phyloP scores from a whole-genome alignment of 176 grass and related monocot genomes.

The Dactylis glomerata region DNA sequence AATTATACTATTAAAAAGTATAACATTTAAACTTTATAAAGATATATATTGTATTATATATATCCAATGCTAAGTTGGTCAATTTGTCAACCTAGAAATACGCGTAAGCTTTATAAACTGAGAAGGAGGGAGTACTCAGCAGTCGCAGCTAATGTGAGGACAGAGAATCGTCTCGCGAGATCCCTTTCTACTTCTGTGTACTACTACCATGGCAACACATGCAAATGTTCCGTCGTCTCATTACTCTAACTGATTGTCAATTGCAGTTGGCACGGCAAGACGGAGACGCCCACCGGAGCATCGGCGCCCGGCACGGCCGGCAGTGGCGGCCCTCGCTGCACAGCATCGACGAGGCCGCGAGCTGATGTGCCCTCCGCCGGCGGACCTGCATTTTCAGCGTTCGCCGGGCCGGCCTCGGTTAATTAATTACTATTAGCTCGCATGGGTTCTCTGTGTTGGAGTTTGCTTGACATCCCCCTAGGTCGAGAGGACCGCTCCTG shows the following conservation, averaged over 20 bases:
- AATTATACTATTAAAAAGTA: too few relatives aligned
- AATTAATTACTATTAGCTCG: constrained; percentile 10
- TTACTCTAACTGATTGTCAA: constrained; percentile 30
- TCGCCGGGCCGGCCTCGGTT: background rate
- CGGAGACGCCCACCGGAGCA: constrained; percentile 38
- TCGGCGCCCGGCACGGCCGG: constrained; percentile 39
- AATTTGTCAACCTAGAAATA: too few relatives aligned
- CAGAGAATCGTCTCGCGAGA: constrained; percentile 21
- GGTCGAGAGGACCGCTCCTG: background rate
- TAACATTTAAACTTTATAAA: too few relatives aligned
- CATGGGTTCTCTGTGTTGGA: background rate
- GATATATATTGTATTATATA: too few relatives aligned
- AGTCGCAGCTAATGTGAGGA: constrained; percentile 32
- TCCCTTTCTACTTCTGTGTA: background rate
- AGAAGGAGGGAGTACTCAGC: too few relatives aligned
- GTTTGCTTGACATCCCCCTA: constrained; percentile 14
- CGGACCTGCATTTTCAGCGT: constrained; percentile 47
- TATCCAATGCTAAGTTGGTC: too few relatives aligned
- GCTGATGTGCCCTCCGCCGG: constrained; percentile 30
- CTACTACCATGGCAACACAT: constrained; percentile 21
- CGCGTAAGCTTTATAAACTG: too few relatives aligned
- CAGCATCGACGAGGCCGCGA: constrained; percentile 66
- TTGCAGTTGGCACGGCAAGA: constrained; percentile 63
- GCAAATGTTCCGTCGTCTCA: constrained; percentile 40
- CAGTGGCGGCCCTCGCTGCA: constrained; percentile 86